phyloP scores from a whole-genome alignment of 805 yeast genomes.

The Pichia thaimueangensis region DNA sequence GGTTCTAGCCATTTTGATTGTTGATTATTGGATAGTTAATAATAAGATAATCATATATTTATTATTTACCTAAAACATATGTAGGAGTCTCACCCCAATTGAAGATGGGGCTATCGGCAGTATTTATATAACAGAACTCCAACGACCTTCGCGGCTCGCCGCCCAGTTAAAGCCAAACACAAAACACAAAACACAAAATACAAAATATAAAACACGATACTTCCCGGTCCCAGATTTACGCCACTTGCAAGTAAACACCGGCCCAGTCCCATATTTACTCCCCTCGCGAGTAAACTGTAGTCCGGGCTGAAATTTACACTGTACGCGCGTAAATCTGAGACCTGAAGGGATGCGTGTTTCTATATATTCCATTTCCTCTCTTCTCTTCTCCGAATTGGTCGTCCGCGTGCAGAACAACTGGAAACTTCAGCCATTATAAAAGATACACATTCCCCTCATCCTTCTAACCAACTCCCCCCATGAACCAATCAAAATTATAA shows the following conservation, averaged over 20 bases:
- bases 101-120: not conserved
- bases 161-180: no score
- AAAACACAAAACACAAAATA: no score
- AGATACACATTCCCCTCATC: not conserved
- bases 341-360: not conserved
- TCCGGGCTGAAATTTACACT: constrained; percentile 1
- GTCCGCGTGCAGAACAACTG: no score
- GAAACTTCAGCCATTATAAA: no score
- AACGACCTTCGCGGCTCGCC: not conserved
- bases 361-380: no score
- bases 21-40: constrained; percentile 5
- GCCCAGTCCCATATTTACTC: not conserved
- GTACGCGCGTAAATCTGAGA: constrained; percentile 3
- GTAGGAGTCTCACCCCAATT: not conserved
- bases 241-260: no score
- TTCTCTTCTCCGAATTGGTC: no score
- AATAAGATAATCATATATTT: not conserved
- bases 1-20: constrained; percentile 71
- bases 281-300: not conserved
- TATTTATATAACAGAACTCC: not conserved
- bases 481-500: no score
- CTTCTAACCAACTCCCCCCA: no score
- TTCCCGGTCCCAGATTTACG: no score
- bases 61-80: no score
- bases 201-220: no score